Evolutionary conservation across 441 rosid genomes (phyloP).

Genomic region (Populus trichocarpa): DNA sequence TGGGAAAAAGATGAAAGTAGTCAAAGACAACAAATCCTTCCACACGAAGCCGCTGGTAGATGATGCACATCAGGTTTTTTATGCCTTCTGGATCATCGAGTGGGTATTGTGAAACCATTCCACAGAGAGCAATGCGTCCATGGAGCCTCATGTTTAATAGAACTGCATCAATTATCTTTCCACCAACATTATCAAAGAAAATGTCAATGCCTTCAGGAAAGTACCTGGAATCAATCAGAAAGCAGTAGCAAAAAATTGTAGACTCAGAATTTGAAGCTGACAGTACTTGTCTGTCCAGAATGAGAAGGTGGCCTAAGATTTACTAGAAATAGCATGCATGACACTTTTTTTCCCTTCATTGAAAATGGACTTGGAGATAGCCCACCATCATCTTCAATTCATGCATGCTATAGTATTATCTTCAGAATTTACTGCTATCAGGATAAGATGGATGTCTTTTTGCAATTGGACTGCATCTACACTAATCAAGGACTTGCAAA

Average conservation of each 20-base stretch:
- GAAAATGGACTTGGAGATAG: too few relatives aligned
- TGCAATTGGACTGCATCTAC: too few relatives aligned
- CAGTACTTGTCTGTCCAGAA: too few relatives aligned
- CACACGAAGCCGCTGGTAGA: slow-evolving; percentile 28
- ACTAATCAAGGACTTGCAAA: too few relatives aligned
- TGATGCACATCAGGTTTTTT: slow-evolving; percentile 18
- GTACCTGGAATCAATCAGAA: slow-evolving; percentile 10
- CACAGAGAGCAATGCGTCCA: slow-evolving; percentile 33
- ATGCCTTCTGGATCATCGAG: slow-evolving; percentile 33
- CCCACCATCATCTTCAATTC: too few relatives aligned
- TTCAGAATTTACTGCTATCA: neutral
- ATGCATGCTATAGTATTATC: too few relatives aligned
- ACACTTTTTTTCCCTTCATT: too few relatives aligned
- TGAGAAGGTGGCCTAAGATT: too few relatives aligned
- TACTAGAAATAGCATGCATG: too few relatives aligned
- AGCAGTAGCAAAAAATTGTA: neutral
- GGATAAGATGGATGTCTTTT: neutral
- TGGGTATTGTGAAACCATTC: slow-evolving; percentile 45
- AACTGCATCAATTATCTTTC: slow-evolving; percentile 31
- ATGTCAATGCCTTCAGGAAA: slow-evolving; percentile 37
- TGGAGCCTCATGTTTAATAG: slow-evolving; percentile 25
- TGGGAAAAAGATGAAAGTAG: slow-evolving; percentile 20
- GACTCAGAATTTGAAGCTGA: too few relatives aligned
- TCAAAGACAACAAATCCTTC: slow-evolving; percentile 33
- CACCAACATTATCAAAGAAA: slow-evolving; percentile 39